Evolutionary conservation across 106 monocot genomes (phyloP).

Genomic region (Allium fistulosum): DNA sequence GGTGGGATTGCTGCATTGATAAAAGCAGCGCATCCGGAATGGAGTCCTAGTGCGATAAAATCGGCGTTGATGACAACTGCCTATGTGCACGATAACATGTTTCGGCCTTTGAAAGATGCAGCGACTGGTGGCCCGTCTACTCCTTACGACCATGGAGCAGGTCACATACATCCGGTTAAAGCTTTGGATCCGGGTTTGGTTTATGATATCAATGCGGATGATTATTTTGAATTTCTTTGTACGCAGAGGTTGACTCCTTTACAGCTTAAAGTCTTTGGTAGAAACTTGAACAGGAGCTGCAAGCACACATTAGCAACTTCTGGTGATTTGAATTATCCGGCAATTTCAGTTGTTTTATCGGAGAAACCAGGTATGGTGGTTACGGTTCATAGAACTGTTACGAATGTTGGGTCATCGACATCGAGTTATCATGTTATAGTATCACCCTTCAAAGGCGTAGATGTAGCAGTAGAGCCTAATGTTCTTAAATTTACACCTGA

Average conservation of each 20-base stretch:
- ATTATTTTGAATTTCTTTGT: slow-evolving; percentile 89
- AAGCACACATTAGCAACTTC: slow-evolving; percentile 36
- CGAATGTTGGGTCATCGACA: slow-evolving; percentile 57
- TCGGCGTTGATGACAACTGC: slow-evolving; percentile 97
- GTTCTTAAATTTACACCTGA: slow-evolving; percentile 41
- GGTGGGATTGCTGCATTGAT: slow-evolving; percentile 74
- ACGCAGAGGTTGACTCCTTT: slow-evolving; percentile 52
- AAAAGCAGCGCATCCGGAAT: slow-evolving; percentile 72
- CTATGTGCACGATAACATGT: slow-evolving; percentile 73
- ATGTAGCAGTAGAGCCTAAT: slow-evolving; percentile 52
- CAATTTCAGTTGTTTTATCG: slow-evolving; percentile 70
- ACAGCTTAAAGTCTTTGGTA: slow-evolving; percentile 63
- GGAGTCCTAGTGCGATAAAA: slow-evolving; percentile 84
- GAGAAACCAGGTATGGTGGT: slow-evolving; percentile 13
- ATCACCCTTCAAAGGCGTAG: slow-evolving; percentile 47
- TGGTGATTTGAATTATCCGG: slow-evolving; percentile 84
- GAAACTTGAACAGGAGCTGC: slow-evolving; percentile 51
- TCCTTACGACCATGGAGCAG: slow-evolving; percentile 65
- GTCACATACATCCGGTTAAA: slow-evolving; percentile 67
- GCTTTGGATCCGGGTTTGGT: slow-evolving; percentile 74
- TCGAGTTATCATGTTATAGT: slow-evolving; percentile 58
- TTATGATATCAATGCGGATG: slow-evolving; percentile 51
- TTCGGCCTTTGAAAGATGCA: slow-evolving; percentile 52
- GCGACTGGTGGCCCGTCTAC: slow-evolving; percentile 28
- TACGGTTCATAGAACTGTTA: slow-evolving; percentile 54